These are phyloP conservation scores for Sclerotinia subarctica DNA, from an alignment of 2,329 filamentous ascomycete species.

Conservation along the genomic window DNA sequence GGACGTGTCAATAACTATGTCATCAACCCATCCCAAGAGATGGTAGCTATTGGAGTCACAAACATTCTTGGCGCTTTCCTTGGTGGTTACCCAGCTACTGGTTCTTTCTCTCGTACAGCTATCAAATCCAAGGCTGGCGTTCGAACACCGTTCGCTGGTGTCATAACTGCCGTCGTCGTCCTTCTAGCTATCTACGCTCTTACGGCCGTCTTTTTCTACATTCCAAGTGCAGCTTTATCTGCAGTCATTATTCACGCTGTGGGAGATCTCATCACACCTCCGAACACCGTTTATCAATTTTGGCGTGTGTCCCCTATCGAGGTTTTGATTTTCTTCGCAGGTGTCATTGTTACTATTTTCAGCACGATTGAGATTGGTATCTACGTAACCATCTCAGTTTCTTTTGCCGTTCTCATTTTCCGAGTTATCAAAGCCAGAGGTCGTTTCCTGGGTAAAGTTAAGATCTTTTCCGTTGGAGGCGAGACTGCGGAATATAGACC, in stretches of 20 bases:
- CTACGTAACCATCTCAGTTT: constrained; percentile 78
- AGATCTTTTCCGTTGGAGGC: constrained; percentile 78
- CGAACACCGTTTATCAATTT: constrained; percentile 90
- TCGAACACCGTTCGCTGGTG: constrained; percentile 82
- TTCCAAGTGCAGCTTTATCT: constrained; percentile 74
- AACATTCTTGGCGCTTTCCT: constrained; percentile 91
- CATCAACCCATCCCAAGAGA: constrained; percentile 92
- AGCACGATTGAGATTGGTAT: constrained; percentile 86
- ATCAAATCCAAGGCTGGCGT: constrained; percentile 98
- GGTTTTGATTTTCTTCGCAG: constrained; percentile 87
- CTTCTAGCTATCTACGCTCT: constrained; percentile 87
- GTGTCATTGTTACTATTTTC: constrained; percentile 88
- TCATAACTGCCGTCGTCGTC: constrained; percentile 82
- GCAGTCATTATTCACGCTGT: constrained; percentile 96
- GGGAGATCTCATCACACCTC: constrained; percentile 84
- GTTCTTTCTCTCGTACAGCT: constrained; percentile 92
- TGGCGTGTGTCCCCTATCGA: constrained; percentile 91
- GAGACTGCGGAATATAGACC: constrained; percentile 46
- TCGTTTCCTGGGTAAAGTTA: constrained; percentile 77
- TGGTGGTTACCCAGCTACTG: constrained; percentile 87
- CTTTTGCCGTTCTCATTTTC: constrained; percentile 75
- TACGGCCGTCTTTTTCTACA: constrained; percentile 88
- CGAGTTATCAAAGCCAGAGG: constrained; percentile 80
- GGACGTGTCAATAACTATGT: constrained; percentile 94
- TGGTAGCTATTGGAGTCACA: constrained; percentile 88